Percentiles rank a stretch among this genome's conserved stretches.
phyloP scores from a whole-genome alignment of 805 yeast genomes.

The Lachancea thermotolerans region DNA sequence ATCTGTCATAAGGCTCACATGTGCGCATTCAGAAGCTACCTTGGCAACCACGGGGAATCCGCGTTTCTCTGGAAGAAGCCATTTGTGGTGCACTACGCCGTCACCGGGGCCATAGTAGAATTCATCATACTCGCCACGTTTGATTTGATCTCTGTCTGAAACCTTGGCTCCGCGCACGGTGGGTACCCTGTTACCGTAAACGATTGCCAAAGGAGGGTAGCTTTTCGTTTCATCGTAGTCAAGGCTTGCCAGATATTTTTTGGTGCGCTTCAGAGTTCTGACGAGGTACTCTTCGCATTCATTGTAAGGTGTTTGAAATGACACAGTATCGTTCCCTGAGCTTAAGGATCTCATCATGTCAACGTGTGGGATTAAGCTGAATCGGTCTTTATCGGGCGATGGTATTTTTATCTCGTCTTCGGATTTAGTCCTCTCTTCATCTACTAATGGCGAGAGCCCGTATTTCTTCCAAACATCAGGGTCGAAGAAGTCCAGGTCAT shows the following conservation, averaged over 20 bases:
- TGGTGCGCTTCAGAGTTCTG: slow-evolving; percentile 55
- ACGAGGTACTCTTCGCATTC: slow-evolving; percentile 60
- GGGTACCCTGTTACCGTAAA: slow-evolving; percentile 77
- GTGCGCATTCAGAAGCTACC: slow-evolving; percentile 60
- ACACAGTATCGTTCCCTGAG: slow-evolving; percentile 7
- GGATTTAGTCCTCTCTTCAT: slow-evolving; percentile 24
- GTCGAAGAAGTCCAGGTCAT: slow-evolving; percentile 69
- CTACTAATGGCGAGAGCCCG: slow-evolving; percentile 68
- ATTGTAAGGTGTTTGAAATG: slow-evolving; percentile 32
- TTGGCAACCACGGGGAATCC: slow-evolving; percentile 72
- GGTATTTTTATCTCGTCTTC: slow-evolving; percentile 7
- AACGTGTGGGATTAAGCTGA: slow-evolving; percentile 11
- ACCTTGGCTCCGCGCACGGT: slow-evolving; percentile 79
- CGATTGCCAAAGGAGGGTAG: slow-evolving; percentile 80
- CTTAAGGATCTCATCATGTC: slow-evolving; percentile 10
- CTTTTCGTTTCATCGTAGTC: slow-evolving; percentile 43
- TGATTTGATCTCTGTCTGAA: slow-evolving; percentile 51
- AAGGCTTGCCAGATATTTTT: slow-evolving; percentile 49
- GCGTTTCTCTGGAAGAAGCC: slow-evolving; percentile 70
- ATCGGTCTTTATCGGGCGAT: slow-evolving; percentile 7
- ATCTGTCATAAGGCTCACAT: slow-evolving; percentile 75
- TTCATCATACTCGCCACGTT: slow-evolving; percentile 64
- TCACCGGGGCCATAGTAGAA: slow-evolving; percentile 88
- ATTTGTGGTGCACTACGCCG: slow-evolving; percentile 80
- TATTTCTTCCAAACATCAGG: slow-evolving; percentile 75